phyloP scores from a whole-genome alignment of 2,329 filamentous ascomycete genomes.

The Trichophyton mentagrophytes region DNA sequence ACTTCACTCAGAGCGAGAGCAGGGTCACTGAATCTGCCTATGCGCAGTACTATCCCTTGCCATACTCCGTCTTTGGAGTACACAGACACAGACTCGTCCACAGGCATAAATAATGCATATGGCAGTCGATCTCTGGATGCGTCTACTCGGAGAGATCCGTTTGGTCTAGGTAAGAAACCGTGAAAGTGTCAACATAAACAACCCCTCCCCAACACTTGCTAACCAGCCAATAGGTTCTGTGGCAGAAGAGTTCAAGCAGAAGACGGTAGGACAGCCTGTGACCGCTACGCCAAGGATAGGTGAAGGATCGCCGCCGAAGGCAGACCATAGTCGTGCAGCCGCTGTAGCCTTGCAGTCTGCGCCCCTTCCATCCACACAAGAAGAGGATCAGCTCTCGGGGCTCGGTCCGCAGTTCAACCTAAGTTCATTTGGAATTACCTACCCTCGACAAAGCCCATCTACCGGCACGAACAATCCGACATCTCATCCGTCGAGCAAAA shows the following conservation, averaged over 20 bases:
- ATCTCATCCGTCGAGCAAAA: constrained; percentile 15
- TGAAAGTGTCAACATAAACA: neutral
- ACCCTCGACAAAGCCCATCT: constrained; percentile 24
- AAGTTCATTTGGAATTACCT: constrained; percentile 21
- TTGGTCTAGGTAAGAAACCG: neutral
- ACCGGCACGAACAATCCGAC: constrained; percentile 25
- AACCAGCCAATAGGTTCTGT: neutral
- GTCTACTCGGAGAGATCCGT: neutral
- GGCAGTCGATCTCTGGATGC: constrained; percentile 2
- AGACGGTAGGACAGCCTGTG: neutral
- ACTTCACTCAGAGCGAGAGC: constrained; percentile 5
- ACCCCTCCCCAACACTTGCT: neutral
- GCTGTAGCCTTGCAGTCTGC: neutral
- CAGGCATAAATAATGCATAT: constrained; percentile 5
- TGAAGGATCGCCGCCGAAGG: neutral
- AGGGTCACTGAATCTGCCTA: constrained; percentile 8
- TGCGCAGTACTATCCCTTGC: constrained; percentile 9
- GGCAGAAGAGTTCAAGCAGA: neutral
- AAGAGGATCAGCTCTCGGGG: constrained; percentile 25
- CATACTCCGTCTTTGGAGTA: constrained; percentile 8
- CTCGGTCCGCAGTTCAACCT: constrained; percentile 19
- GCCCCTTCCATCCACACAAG: constrained; percentile 20
- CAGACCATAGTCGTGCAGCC: neutral
- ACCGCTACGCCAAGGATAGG: neutral
- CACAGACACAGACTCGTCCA: constrained; percentile 5